Conservation (phyloP, 495 filamentous ascomycete species). For the Trichoderma reesei region DNA sequence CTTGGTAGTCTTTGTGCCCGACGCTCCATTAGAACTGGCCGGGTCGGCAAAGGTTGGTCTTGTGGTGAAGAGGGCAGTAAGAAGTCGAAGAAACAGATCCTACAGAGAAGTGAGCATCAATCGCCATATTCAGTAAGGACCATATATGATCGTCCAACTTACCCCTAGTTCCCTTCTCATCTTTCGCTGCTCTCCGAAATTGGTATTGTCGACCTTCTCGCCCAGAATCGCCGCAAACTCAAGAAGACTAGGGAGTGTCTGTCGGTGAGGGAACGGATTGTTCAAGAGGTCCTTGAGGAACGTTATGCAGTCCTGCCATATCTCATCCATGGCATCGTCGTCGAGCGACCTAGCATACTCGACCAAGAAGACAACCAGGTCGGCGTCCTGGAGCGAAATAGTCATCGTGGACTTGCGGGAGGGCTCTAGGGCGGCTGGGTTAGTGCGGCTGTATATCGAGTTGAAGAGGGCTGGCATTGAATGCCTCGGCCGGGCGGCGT, state of each 20-base stretch:
- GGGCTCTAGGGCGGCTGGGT: constrained; percentile 68
- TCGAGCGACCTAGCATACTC: constrained; percentile 84
- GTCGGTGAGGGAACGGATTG: constrained; percentile 91
- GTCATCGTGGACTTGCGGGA: constrained; percentile 78
- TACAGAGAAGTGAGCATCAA: constrained; percentile 31
- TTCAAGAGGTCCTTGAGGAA: constrained; percentile 84
- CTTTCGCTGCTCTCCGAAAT: constrained; percentile 88
- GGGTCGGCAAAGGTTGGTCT: constrained; percentile 57
- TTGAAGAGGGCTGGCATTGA: constrained; percentile 96
- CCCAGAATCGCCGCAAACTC: constrained; percentile 85
- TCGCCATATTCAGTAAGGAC: background rate
- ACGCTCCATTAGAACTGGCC: constrained; percentile 20
- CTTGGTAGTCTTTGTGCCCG: constrained; percentile 20
- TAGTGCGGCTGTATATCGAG: constrained; percentile 88
- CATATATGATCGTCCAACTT: constrained; percentile 26
- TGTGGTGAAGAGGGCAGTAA: constrained; percentile 86
- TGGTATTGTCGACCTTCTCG: constrained; percentile 93
- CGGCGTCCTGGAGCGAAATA: constrained; percentile 67
- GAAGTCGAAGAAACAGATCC: constrained; percentile 81
- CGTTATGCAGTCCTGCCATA: constrained; percentile 88
- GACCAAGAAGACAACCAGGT: constrained; percentile 78
- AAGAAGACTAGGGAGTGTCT: constrained; percentile 76
- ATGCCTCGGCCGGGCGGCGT: constrained; percentile 83
- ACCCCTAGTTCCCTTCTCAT: constrained; percentile 91
- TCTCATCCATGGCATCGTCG: constrained; percentile 98